Evolutionary conservation across 331 rosid species (phyloP).

Genomic region (Dryas integrifolia): DNA sequence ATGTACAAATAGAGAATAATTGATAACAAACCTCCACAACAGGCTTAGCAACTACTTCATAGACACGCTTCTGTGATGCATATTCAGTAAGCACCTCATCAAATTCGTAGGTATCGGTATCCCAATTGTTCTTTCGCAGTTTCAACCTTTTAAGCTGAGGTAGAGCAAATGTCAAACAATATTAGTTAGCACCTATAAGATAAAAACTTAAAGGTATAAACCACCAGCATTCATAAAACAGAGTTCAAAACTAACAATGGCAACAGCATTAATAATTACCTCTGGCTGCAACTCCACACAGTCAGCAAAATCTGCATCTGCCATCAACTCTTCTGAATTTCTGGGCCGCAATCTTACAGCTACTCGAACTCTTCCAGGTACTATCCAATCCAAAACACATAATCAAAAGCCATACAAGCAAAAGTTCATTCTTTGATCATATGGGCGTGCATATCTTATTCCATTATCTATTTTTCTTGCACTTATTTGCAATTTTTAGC

Average conservation of each 20-base stretch:
- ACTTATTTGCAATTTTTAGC: not conserved
- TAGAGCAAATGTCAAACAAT: conserved; percentile 24
- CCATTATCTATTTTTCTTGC: not conserved
- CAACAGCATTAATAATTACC: conserved; percentile 36
- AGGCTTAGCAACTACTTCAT: conserved; percentile 99
- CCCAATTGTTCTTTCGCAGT: conserved; percentile 97
- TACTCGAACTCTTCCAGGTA: conserved; percentile 90
- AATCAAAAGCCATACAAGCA: not conserved
- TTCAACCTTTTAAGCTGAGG: conserved; percentile 87
- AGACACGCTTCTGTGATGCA: conserved; percentile 95
- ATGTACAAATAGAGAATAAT: not conserved
- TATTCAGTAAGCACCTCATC: conserved; percentile 92
- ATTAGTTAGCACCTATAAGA: conserved; percentile 4
- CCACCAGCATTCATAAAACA: not conserved
- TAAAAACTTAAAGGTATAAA: conserved; percentile 9
- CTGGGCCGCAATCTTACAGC: conserved; percentile 87
- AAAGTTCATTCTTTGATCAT: conserved; percentile 1
- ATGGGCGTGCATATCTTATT: not conserved
- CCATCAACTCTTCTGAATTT: conserved; percentile 74
- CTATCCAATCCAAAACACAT: conserved; percentile 19
- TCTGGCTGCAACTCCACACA: conserved; percentile 93
- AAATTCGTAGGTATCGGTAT: conserved; percentile 83
- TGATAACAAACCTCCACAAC: conserved; percentile 77
- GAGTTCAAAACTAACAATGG: not conserved
- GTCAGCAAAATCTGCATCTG: conserved; percentile 94